These are phyloP conservation scores for Rhizoclosmatium sp. DNA, from an alignment of 192 early-diverging fungal species.

Conservation along the genomic window DNA sequence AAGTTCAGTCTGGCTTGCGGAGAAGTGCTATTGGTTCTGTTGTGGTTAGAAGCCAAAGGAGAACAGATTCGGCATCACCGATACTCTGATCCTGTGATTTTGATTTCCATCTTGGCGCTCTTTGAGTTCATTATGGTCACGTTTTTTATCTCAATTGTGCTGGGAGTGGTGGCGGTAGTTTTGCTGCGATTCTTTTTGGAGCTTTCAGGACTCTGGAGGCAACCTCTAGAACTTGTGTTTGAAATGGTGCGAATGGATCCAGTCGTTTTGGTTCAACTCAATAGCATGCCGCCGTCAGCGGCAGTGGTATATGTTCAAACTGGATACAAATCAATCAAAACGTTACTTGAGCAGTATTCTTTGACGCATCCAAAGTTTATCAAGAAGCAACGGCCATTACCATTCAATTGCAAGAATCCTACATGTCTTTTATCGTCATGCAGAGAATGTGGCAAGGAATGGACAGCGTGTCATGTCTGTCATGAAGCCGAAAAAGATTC, in stretches of 20 bases:
- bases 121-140: constrained; percentile 22
- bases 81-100: constrained; percentile 22
- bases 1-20: neutral
- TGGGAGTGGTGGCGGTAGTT: neutral
- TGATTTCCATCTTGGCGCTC: neutral
- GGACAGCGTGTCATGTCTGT: constrained; percentile 57
- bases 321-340: neutral
- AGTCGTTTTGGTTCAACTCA: neutral
- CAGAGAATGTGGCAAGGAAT: constrained; percentile 48
- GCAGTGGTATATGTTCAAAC: neutral
- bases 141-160: constrained; percentile 4
- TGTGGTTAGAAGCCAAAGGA: neutral
- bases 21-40: neutral
- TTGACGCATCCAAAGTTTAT: neutral
- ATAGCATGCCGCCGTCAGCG: neutral
- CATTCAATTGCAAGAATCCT: constrained; percentile 63
- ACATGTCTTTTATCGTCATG: constrained; percentile 56
- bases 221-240: constrained; percentile 1
- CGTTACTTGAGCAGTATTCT: neutral
- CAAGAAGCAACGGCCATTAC: constrained; percentile 13
- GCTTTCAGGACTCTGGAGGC: constrained; percentile 21
- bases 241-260: constrained; percentile 23
- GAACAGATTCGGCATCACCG: neutral
- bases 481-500: constrained; percentile 59
- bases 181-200: constrained; percentile 28